These are phyloP conservation scores for Phialophora chinensis DNA, from an alignment of 2,329 filamentous ascomycete species.

Conservation along the genomic window DNA sequence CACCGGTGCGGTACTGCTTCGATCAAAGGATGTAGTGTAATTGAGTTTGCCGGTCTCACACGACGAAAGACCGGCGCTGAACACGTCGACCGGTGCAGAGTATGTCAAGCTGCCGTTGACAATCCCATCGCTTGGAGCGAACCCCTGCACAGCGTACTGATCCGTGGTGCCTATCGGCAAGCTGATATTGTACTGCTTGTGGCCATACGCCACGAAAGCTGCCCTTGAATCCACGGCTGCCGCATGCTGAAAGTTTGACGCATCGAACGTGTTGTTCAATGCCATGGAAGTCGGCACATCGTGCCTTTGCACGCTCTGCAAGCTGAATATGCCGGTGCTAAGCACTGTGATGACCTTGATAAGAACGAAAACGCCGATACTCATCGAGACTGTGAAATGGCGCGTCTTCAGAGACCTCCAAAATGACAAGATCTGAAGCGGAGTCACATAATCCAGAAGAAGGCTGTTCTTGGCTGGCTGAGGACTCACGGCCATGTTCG, in stretches of 20 bases:
- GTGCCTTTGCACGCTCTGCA: conserved; percentile 18
- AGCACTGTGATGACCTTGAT: conserved; percentile 33
- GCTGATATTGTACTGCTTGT: conserved; percentile 28
- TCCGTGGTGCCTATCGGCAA: conserved; percentile 29
- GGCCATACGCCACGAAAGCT: conserved; percentile 27
- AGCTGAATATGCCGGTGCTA: conserved; percentile 32
- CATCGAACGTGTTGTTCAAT: conserved; percentile 31
- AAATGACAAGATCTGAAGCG: conserved; percentile 28
- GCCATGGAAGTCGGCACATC: conserved; percentile 24
- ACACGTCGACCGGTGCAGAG: conserved; percentile 32
- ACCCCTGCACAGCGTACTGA: conserved; percentile 25
- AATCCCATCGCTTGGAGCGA: conserved; percentile 20
- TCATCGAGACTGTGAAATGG: conserved; percentile 27
- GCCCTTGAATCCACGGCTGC: conserved; percentile 30
- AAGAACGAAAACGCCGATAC: conserved; percentile 31
- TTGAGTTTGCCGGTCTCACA: conserved; percentile 28
- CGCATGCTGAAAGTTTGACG: conserved; percentile 21
- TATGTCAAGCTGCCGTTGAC: conserved; percentile 31
- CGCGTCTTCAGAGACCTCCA: conserved; percentile 29
- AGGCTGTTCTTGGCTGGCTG: conserved; percentile 33
- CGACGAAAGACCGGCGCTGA: conserved; percentile 23
- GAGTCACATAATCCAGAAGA: conserved; percentile 35
- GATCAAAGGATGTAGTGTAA: conserved; percentile 16
- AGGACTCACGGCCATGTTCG: conserved; percentile 32
- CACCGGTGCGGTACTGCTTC: conserved; percentile 7